phyloP scores from a whole-genome alignment of 106 monocot genomes.

The Dioscorea alata region DNA sequence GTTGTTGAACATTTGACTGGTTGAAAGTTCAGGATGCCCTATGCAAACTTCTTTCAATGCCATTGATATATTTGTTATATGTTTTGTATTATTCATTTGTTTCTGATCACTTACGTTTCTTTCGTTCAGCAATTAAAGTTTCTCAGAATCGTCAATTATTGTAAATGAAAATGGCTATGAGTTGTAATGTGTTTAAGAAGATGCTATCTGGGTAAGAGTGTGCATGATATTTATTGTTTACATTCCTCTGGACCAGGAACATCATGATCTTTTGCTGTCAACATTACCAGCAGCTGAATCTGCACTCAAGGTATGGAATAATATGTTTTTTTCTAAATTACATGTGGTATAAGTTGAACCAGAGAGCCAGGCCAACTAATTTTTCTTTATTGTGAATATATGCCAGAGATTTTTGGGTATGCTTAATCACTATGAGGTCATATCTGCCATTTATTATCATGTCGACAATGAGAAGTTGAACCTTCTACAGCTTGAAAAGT shows the following conservation, averaged over 20 bases:
- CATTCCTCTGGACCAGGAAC: conserved; percentile 46
- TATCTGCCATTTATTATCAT: conserved; percentile 59
- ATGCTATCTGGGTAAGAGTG: no score
- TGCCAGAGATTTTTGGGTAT: conserved; percentile 65
- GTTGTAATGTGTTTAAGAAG: no score
- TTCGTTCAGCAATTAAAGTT: no score
- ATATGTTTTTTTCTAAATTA: neutral
- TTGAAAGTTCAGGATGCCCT: no score
- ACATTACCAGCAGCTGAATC: conserved; percentile 71
- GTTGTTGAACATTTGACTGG: no score
- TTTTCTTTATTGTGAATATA: conserved; percentile 18
- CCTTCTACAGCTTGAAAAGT: conserved; percentile 69
- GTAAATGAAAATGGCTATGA: no score
- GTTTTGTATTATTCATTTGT: no score
- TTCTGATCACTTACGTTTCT: no score
- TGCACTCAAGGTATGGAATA: conserved; percentile 59
- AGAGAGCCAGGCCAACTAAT: conserved; percentile 5
- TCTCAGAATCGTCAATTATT: no score
- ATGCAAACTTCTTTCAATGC: no score
- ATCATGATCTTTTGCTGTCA: conserved; percentile 87
- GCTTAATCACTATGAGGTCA: conserved; percentile 65
- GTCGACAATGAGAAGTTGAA: conserved; percentile 81
- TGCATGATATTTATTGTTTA: no score
- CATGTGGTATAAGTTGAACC: neutral
- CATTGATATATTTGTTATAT: no score